A percentile compares a stretch with the other conserved stretches of the same genome.
These are phyloP conservation scores for Penicillium thymicola DNA, from an alignment of 2,329 filamentous ascomycete species.

Conservation along the genomic window DNA sequence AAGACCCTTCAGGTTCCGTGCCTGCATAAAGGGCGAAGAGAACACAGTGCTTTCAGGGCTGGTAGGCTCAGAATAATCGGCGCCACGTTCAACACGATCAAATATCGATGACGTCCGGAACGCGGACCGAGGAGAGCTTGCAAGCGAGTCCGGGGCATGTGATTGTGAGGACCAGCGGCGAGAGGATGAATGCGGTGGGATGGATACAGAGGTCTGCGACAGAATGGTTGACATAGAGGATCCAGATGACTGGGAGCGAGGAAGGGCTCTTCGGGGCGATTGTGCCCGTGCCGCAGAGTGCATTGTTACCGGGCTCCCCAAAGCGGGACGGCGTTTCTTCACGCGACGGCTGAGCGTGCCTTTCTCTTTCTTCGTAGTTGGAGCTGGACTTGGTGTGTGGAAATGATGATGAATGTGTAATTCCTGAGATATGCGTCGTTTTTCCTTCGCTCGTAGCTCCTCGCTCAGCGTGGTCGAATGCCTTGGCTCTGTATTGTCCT, in stretches of 20 bases:
- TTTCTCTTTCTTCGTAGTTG: slow-evolving; percentile 57
- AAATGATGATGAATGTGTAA: slow-evolving; percentile 95
- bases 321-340: slow-evolving; percentile 68
- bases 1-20: slow-evolving; percentile 59
- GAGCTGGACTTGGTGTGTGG: slow-evolving; percentile 58
- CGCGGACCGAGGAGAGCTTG: slow-evolving; percentile 76
- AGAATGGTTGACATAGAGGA: slow-evolving; percentile 59
- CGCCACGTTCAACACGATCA: slow-evolving; percentile 63
- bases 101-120: slow-evolving; percentile 73
- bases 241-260: slow-evolving; percentile 38
- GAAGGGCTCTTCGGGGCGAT: slow-evolving; percentile 30
- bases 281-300: slow-evolving; percentile 31
- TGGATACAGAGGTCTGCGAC: slow-evolving; percentile 60
- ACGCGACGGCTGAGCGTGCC: slow-evolving; percentile 52
- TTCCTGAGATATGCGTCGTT: slow-evolving; percentile 61
- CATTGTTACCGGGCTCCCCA: slow-evolving; percentile 53
- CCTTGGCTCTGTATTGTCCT: slow-evolving; percentile 24
- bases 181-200: slow-evolving; percentile 44
- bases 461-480: slow-evolving; percentile 61
- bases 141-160: slow-evolving; percentile 59
- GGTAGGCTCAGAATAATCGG: slow-evolving; percentile 68
- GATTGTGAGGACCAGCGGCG: slow-evolving; percentile 38
- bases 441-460: slow-evolving; percentile 61
- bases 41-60: slow-evolving; percentile 74
- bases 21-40: slow-evolving; percentile 62